Percentiles rank a stretch among this genome's conserved stretches.
These are phyloP conservation scores for Mucor racemosus DNA, from an alignment of 371 early-diverging fungal genomes.

Conservation along the genomic window DNA sequence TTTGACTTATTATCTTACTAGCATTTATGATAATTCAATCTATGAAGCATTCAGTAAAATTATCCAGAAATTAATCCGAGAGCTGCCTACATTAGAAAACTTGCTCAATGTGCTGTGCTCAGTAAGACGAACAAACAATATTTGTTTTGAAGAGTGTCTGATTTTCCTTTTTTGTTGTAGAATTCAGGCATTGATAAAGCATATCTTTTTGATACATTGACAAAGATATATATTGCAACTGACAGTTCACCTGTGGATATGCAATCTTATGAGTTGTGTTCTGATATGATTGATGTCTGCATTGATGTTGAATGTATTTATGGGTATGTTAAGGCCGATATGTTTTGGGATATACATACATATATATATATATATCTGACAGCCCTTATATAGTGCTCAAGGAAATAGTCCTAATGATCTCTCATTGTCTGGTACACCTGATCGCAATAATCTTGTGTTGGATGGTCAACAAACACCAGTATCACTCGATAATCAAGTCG, in stretches of 20 bases:
- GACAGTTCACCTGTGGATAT: constrained; percentile 94
- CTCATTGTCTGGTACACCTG: constrained; percentile 22
- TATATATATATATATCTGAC: neutral
- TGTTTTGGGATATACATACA: too few relatives aligned
- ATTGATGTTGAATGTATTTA: constrained; percentile 86
- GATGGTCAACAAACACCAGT: constrained; percentile 25
- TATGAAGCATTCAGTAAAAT: constrained; percentile 96
- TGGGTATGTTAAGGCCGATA: constrained; percentile 50
- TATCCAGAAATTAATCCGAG: constrained; percentile 89
- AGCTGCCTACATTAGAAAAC: constrained; percentile 89
- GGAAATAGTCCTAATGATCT: constrained; percentile 37
- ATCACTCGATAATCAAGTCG: constrained; percentile 15
- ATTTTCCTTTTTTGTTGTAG: constrained; percentile 36
- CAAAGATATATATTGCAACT: constrained; percentile 94
- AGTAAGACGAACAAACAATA: constrained; percentile 49
- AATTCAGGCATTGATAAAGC: constrained; percentile 96
- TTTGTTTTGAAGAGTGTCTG: too few relatives aligned
- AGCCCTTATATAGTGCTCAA: constrained; percentile 30
- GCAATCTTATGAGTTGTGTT: constrained; percentile 91
- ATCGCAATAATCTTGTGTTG: constrained; percentile 1
- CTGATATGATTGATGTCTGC: constrained; percentile 94
- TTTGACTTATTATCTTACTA: constrained; percentile 86
- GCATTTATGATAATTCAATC: constrained; percentile 94
- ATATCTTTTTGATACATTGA: constrained; percentile 88
- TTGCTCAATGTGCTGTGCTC: constrained; percentile 91